Evolutionary conservation across 371 early-diverging fungal genomes (phyloP), one percentile per base, ranked within the genome.

Genomic region (Mortierella sp.): DNA sequence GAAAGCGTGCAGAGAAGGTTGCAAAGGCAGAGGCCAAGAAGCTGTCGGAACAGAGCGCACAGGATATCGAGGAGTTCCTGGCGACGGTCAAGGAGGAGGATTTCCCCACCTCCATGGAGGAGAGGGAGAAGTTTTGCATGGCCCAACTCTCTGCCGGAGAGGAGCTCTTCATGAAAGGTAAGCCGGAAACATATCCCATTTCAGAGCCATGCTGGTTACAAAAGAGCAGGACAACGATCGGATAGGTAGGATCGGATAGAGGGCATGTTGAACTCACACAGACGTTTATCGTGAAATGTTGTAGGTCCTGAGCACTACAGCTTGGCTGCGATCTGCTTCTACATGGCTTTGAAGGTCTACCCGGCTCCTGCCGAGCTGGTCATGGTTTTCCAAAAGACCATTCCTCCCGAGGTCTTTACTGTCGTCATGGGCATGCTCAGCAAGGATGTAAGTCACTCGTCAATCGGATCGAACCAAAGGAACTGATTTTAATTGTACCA

Each of bases 321-420:
- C 13, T 89, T 90, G n/a, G 97, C 98, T 14, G 96, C 98, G 13
- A 90, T 92, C 53, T 91, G 93, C 68, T 96, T 97, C 87, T 96
- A 92, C 89, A 90, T 90, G 78, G 99, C 98, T 4, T 88, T 97
- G 65, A 94, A 93, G 87, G 96, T 97, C 11, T 97, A 97, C 87
- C 96, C 97, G 44, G 93, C 96, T 69, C 97, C 98, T 24, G 89
- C 96, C 76, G 95, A 97, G 86, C 85, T 98, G 53, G 90, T 98
- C 70, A 92, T 94, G 93, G 93, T 96, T 52, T 95, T 96, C 79
- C 95, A 97, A 87, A 94, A 95, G 87, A 94, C 96, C 5, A 87
- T 97, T 34, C 97, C 97, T 24, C 92, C 92, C 41, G 89, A 90
- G 41, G 93, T 98, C 11, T 94, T 97, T 82, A 89, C 92, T 70